Percentiles rank a stretch among this genome's conserved stretches.
phyloP scores from a whole-genome alignment of 257 asterid species.

The Pogostemon cablin region DNA sequence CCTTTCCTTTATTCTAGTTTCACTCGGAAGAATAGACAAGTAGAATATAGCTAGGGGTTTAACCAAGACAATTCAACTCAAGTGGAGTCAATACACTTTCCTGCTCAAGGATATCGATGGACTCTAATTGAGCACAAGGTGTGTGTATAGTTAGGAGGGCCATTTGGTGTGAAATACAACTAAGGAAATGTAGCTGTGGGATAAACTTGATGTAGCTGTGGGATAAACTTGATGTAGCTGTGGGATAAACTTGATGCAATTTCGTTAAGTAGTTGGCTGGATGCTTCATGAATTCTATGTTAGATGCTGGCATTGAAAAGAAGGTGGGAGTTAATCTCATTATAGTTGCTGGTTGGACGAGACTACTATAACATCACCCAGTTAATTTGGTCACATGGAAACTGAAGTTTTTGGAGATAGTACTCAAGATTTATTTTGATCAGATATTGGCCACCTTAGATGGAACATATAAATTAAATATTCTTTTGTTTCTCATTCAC shows the following conservation, averaged over 20 bases:
- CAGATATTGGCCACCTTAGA: slow-evolving; percentile 1
- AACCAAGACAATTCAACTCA: neutral
- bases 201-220: no score
- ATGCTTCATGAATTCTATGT: neutral
- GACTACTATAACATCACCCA: neutral
- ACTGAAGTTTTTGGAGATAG: neutral
- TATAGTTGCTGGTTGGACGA: neutral
- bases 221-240: neutral
- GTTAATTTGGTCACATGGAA: slow-evolving; percentile 14
- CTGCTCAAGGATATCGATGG: neutral
- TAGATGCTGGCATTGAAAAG: neutral
- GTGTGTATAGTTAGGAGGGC: neutral
- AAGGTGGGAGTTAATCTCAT: neutral
- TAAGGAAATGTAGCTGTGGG: neutral
- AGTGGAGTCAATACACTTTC: neutral
- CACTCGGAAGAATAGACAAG: neutral
- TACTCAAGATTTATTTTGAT: neutral
- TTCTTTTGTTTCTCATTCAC: neutral
- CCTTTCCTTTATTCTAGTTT: slow-evolving; percentile 3
- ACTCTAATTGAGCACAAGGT: neutral
- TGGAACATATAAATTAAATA: neutral
- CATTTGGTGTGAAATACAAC: neutral
- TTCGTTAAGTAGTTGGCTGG: neutral
- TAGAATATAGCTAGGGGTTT: neutral
- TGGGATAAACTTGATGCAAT: neutral